Evolutionary conservation across 75 land plant genomes (phyloP).

Genomic region (Cunninghamia lanceolata): DNA sequence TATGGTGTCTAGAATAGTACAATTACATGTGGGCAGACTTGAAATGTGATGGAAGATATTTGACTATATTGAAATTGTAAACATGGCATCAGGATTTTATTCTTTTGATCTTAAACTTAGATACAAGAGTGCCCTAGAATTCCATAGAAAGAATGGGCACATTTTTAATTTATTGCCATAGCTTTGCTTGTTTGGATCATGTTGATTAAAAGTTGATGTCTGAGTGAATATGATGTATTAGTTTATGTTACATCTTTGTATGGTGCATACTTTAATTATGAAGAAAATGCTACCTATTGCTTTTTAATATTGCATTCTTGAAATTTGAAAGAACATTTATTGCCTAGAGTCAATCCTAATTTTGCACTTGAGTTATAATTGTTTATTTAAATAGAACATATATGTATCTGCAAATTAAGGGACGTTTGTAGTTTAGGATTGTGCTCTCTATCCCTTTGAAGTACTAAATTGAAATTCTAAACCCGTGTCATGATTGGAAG

Average conservation of each 20-base stretch:
- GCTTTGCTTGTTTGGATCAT: not conserved
- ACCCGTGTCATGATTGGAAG: constrained; percentile 14
- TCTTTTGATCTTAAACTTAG: not conserved
- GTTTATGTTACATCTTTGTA: not conserved
- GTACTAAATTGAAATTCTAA: not conserved
- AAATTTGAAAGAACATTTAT: not conserved
- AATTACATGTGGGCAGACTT: not conserved
- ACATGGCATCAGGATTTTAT: not conserved
- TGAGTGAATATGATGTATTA: not conserved
- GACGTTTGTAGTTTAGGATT: not conserved
- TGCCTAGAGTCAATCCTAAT: not conserved
- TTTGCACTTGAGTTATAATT: not conserved
- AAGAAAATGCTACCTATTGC: not conserved
- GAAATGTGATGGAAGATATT: not conserved
- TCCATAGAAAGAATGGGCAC: not conserved
- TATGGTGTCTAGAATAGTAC: not conserved
- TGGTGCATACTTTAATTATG: not conserved
- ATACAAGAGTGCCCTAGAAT: not conserved
- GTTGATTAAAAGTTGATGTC: too few relatives aligned
- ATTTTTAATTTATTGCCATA: not conserved
- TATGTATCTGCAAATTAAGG: not conserved
- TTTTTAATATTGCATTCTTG: not conserved
- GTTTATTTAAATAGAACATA: not conserved
- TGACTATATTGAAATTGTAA: not conserved
- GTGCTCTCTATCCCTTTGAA: not conserved